A percentile compares a stretch with the other conserved stretches of the same genome.
Conservation (phyloP, 2,329 filamentous ascomycete genomes). For the Paecilomyces fulvus region DNA sequence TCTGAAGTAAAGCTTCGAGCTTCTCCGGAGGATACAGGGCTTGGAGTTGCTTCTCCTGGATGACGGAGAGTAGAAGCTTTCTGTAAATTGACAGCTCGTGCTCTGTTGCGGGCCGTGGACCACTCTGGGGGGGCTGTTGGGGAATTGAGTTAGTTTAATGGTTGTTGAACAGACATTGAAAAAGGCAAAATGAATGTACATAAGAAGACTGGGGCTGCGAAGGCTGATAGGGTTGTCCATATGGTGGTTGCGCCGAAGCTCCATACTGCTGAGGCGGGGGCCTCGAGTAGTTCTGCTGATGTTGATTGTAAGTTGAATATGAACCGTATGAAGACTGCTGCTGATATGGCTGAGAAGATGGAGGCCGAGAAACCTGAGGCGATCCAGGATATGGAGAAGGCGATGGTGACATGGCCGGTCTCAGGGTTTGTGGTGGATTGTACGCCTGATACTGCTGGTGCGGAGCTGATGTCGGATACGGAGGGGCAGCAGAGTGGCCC, state of each 20-base stretch:
- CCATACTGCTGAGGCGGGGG: conserved; percentile 32
- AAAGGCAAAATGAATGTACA: too few relatives aligned
- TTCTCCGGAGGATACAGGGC: conserved; percentile 48
- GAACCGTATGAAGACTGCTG: conserved; percentile 13
- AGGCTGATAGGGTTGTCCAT: conserved; percentile 26
- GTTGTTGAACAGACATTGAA: too few relatives aligned
- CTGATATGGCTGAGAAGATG: conserved; percentile 29
- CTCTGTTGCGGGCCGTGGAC: too few relatives aligned
- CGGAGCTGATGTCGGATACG: conserved; percentile 25
- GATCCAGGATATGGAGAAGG: conserved; percentile 21
- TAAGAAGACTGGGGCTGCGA: too few relatives aligned
- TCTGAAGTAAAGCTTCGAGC: conserved; percentile 23
- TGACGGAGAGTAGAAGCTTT: too few relatives aligned
- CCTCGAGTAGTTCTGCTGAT: conserved; percentile 31
- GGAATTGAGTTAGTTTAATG: too few relatives aligned
- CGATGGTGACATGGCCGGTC: conserved; percentile 22
- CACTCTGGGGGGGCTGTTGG: too few relatives aligned
- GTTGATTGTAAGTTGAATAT: conserved; percentile 7
- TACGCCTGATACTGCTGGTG: conserved; percentile 30
- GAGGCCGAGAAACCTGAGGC: conserved; percentile 17
- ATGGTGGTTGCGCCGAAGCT: conserved; percentile 19
- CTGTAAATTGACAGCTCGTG: too few relatives aligned
- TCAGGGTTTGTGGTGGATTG: conserved; percentile 22
- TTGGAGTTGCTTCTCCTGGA: conserved; percentile 54
- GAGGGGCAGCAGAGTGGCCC: conserved; percentile 20